Percentiles rank a stretch among this genome's conserved stretches.
These are phyloP conservation scores for Moelleriella libera DNA, from an alignment of 2,329 filamentous ascomycete genomes.

Conservation along the genomic window DNA sequence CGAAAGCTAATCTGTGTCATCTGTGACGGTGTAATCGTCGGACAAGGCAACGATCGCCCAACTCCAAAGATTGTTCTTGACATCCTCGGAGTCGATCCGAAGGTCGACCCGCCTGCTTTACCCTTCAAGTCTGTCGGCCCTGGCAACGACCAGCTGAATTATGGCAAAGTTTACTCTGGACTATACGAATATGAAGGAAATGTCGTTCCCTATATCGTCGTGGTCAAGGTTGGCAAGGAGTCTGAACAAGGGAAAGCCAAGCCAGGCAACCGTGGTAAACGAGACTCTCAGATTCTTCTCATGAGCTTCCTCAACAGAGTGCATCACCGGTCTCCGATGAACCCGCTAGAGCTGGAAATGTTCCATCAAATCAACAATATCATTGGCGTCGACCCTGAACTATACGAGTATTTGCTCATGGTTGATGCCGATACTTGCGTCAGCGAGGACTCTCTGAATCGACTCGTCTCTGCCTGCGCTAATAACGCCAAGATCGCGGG, in stretches of 20 bases:
- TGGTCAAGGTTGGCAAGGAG: constrained; percentile 96
- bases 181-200: constrained; percentile 97
- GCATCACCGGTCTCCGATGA: constrained; percentile 89
- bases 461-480: constrained; percentile 80
- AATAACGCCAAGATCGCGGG: constrained; percentile 94
- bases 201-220: constrained; percentile 87
- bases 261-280: constrained; percentile 95
- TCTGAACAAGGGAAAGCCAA: constrained; percentile 84
- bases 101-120: constrained; percentile 85
- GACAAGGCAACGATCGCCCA: constrained; percentile 87
- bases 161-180: constrained; percentile 95
- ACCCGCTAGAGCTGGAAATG: constrained; percentile 89
- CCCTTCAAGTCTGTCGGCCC: constrained; percentile 88
- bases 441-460: constrained; percentile 79
- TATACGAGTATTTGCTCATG: constrained; percentile 96
- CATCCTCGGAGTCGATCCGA: constrained; percentile 92
- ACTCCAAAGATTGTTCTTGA: constrained; percentile 97
- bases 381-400: constrained; percentile 90
- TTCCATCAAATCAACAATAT: constrained; percentile 99
- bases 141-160: constrained; percentile 88
- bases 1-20: constrained; percentile 92
- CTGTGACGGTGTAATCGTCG: constrained; percentile 94
- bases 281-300: constrained; percentile 89
- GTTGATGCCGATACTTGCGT: constrained; percentile 96
- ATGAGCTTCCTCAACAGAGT: constrained; percentile 98